Evolutionary conservation across 345 rosid genomes (phyloP).

Genomic region (Corchorus capsularis): DNA sequence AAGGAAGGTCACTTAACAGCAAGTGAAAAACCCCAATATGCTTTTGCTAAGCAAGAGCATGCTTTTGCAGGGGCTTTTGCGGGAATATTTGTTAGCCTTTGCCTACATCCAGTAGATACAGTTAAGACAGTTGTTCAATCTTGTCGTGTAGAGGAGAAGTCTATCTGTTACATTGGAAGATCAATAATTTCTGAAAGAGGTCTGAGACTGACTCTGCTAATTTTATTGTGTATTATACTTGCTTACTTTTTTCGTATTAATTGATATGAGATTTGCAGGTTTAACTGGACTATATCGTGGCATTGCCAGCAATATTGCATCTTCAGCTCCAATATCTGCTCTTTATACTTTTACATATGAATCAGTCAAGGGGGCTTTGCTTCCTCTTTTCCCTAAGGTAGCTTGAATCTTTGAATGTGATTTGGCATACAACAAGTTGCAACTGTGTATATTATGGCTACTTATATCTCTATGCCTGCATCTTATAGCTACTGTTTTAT

Average conservation of each 20-base stretch:
- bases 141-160: conserved; percentile 66
- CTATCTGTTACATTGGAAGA: conserved; percentile 60
- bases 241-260: not conserved
- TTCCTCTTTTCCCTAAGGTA: conserved; percentile 84
- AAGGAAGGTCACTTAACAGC: conserved; percentile 28
- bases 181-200: conserved; percentile 91
- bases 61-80: conserved; percentile 95
- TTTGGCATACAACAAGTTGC: not conserved
- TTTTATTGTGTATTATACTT: not conserved
- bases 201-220: conserved; percentile 11
- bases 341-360: conserved; percentile 87
- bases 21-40: conserved; percentile 35
- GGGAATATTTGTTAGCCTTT: conserved; percentile 80
- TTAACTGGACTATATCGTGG: conserved; percentile 84
- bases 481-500: not conserved
- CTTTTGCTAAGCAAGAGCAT: conserved; percentile 72
- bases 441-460: not conserved
- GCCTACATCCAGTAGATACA: conserved; percentile 93
- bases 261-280: conserved; percentile 47
- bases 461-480: not conserved
- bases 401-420: conserved; percentile 10
- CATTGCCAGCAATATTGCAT: conserved; percentile 77
- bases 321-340: conserved; percentile 94
- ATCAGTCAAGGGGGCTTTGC: conserved; percentile 75
- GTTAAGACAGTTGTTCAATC: conserved; percentile 81